Evolutionary conservation across 2,329 filamentous ascomycete genomes (phyloP).

Genomic region (Xylariaceae sp.): DNA sequence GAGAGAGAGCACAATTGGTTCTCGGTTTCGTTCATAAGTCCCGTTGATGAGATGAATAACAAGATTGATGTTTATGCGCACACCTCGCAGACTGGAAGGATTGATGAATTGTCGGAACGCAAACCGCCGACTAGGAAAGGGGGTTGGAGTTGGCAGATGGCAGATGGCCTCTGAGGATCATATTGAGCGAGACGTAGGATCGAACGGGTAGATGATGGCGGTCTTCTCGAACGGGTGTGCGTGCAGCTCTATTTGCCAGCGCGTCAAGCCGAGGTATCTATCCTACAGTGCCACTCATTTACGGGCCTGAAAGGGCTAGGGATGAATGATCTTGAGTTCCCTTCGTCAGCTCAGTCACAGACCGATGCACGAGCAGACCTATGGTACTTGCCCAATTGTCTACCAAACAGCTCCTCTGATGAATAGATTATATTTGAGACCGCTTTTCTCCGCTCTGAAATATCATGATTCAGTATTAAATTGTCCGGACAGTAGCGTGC

Average conservation of each 20-base stretch:
- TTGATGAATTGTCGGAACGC: constrained; percentile 3
- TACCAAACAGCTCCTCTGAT: not conserved
- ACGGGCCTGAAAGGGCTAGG: not conserved
- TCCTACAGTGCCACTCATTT: not conserved
- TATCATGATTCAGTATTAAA: not conserved
- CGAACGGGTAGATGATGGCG: constrained; percentile 1
- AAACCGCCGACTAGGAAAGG: not conserved
- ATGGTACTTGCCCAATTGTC: not conserved
- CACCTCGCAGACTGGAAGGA: constrained; percentile 14
- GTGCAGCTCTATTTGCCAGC: not conserved
- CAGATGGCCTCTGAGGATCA: not conserved
- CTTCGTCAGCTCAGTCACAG: not conserved
- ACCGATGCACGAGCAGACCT: not conserved
- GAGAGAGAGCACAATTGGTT: constrained; percentile 3
- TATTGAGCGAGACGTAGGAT: not conserved
- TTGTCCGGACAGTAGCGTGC: not conserved
- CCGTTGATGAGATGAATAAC: constrained; percentile 7
- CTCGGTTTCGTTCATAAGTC: constrained; percentile 12
- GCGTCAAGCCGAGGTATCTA: not conserved
- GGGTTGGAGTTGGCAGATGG: not conserved
- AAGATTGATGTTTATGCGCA: constrained; percentile 8
- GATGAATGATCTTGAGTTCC: not conserved
- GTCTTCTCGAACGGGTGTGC: not conserved
- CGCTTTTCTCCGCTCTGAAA: not conserved
- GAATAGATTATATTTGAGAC: constrained; percentile 4